A percentile compares a stretch with the other conserved stretches of the same genome.
Evolutionary conservation across 805 yeast species (phyloP).

Genomic region (Sugiyamaella lignohabitans): DNA sequence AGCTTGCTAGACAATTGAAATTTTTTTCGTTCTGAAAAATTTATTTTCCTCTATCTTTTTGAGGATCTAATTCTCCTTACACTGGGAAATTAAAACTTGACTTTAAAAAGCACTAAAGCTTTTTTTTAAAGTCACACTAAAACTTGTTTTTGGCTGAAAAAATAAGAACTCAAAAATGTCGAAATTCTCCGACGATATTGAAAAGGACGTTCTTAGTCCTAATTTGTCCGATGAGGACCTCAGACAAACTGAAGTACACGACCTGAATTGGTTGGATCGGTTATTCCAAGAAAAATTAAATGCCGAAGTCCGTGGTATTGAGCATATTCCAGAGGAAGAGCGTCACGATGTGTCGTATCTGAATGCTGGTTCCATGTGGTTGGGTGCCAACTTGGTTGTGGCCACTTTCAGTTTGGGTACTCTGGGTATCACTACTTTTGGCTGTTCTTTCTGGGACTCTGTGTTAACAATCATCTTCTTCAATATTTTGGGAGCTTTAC

Average conservation of each 20-base stretch:
- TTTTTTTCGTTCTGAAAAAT: neutral
- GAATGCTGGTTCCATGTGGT: conserved; percentile 84
- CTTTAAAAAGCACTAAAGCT: too few species aligned
- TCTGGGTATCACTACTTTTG: conserved; percentile 57
- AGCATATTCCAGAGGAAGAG: conserved; percentile 71
- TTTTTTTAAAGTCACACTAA: too few species aligned
- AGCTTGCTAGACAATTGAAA: too few species aligned
- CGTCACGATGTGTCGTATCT: conserved; percentile 59
- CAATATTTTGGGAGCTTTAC: conserved; percentile 60
- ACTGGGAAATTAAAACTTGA: too few species aligned
- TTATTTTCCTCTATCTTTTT: too few species aligned
- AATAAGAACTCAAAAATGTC: neutral
- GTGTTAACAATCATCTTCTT: conserved; percentile 65
- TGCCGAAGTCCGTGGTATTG: conserved; percentile 69
- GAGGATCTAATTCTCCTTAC: too few species aligned
- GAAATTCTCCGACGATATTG: neutral
- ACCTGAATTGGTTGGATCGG: neutral
- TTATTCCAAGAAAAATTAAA: conserved; percentile 11
- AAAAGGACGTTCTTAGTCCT: neutral
- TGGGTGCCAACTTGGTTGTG: conserved; percentile 81
- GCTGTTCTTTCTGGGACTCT: conserved; percentile 67
- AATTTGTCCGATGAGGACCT: neutral
- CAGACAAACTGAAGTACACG: neutral
- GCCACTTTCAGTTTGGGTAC: conserved; percentile 81
- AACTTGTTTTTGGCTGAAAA: neutral